phyloP scores from a whole-genome alignment of 805 yeast species.

The Cyberlindnera amylophila region DNA sequence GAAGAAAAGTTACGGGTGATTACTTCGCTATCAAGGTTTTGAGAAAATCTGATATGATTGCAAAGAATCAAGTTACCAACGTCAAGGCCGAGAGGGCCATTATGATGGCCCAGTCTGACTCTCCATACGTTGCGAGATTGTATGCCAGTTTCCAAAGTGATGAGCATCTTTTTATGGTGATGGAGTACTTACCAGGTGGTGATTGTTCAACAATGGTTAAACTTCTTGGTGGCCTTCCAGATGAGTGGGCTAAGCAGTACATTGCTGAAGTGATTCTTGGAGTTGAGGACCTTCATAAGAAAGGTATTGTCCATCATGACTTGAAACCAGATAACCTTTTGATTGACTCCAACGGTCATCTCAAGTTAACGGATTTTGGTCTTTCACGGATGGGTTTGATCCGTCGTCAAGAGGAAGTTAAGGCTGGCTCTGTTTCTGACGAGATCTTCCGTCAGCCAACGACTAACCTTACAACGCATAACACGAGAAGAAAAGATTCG shows the following conservation, averaged over 20 bases:
- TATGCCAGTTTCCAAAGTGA: slow-evolving; percentile 85
- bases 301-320: slow-evolving; percentile 92
- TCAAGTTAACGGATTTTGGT: slow-evolving; percentile 94
- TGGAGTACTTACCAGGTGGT: slow-evolving; percentile 97
- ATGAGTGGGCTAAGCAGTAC: slow-evolving; percentile 81
- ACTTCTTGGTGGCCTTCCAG: slow-evolving; percentile 77
- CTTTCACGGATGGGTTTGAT: slow-evolving; percentile 84
- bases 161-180: slow-evolving; percentile 83
- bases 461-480: slow-evolving; percentile 9
- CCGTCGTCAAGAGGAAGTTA: slow-evolving; percentile 61
- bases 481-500: slow-evolving; percentile 19
- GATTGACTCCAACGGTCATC: slow-evolving; percentile 82
- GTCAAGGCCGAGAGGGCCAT: slow-evolving; percentile 94
- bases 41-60: slow-evolving; percentile 92
- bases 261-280: slow-evolving; percentile 89
- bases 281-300: slow-evolving; percentile 80
- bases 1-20: slow-evolving; percentile 83
- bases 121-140: slow-evolving; percentile 88
- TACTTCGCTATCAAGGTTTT: slow-evolving; percentile 92
- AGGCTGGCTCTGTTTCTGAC: slow-evolving; percentile 16
- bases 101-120: slow-evolving; percentile 95
- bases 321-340: slow-evolving; percentile 91
- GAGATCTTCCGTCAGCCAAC: slow-evolving; percentile 22
- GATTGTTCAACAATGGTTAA: slow-evolving; percentile 86
- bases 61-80: slow-evolving; percentile 92